phyloP scores from a whole-genome alignment of 495 filamentous ascomycete species.

The Penicillium arizonense region DNA sequence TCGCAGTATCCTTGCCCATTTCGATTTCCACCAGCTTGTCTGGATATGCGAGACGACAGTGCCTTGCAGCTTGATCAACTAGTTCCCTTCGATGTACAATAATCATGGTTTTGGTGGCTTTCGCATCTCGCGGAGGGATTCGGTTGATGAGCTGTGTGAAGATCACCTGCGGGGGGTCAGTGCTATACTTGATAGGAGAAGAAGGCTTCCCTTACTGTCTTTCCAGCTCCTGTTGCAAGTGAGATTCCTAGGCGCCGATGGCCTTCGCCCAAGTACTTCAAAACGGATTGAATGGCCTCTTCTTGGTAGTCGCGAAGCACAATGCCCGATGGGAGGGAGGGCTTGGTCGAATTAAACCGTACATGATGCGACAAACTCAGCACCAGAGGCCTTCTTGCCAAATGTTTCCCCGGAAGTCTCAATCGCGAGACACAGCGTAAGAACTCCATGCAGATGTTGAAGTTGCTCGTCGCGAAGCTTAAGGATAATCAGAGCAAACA shows the following conservation, averaged over 20 bases:
- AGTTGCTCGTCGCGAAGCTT: neutral
- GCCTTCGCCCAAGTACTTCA: conserved; percentile 67
- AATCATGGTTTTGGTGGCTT: conserved; percentile 79
- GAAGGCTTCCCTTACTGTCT: conserved; percentile 61
- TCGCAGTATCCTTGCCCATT: conserved; percentile 74
- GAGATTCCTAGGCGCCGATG: conserved; percentile 85
- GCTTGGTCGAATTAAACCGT: conserved; percentile 30
- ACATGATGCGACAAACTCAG: neutral
- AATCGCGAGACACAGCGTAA: conserved; percentile 28
- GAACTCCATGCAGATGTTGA: conserved; percentile 27
- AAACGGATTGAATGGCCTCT: conserved; percentile 85
- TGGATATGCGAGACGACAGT: conserved; percentile 81
- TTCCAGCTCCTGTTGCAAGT: conserved; percentile 87
- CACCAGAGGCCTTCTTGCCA: neutral
- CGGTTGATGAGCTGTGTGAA: conserved; percentile 94
- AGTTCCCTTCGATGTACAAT: conserved; percentile 90
- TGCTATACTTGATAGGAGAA: neutral
- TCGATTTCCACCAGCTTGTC: conserved; percentile 79
- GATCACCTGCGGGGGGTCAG: conserved; percentile 61
- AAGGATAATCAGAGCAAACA: conserved; percentile 31
- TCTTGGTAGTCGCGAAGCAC: conserved; percentile 76
- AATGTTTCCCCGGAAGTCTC: neutral
- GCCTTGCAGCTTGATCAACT: conserved; percentile 88
- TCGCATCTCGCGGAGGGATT: conserved; percentile 53
- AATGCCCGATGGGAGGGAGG: conserved; percentile 35